Base-by-base conservation (phyloP, 306 rosid species). In the Inga leiocalycina region DNA sequence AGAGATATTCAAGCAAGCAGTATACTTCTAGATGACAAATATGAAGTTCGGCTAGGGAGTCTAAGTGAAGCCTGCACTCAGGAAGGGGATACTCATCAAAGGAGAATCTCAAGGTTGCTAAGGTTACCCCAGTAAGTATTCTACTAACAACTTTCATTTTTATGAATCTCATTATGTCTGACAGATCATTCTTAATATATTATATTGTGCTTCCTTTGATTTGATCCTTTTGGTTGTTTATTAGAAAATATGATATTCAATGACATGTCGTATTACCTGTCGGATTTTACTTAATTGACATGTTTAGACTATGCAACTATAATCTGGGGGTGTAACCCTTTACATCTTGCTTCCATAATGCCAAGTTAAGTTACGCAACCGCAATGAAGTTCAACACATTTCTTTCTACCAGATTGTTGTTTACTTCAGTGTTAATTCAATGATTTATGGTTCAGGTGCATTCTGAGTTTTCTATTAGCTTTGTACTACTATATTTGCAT, bases 1-100 rank as follows among this genome's bases (percentile, higher is more conserved):
- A 96, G 99, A 87, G 98, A 96, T 82, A 86, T 96, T 86, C 98
- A 92, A 94, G 97, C 99, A 19, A 92, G 94, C 87, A 96, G 99
- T 84, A 87, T 96, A 83, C 97, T 94, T 77, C 97, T 96, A 54
- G 99, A 96, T 78, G 98, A 96, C 83, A 96, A 92, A 86, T 96
- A 92, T 78, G 99, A 96, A 89, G 99, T 94, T 77, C 91, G 97
- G 81, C 73, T 96, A 65, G 99, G 99, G 82, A 94, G 99, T 90
- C 83, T 96, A 84, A 94, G 93, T 59, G 94, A 91, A 82, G 83
- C 88, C 54, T 87, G 94, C 77, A 80, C 76, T 81, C 99, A 93
- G 86, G 98, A 91, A 92, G 99, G 97, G 30, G 99, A 91, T 83
- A 61, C 82, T 79, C 97, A 94, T 87, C 99, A 90, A 84, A 94